Conservation (phyloP, 805 yeast species). For the Sugiyamaella floridensis region DNA sequence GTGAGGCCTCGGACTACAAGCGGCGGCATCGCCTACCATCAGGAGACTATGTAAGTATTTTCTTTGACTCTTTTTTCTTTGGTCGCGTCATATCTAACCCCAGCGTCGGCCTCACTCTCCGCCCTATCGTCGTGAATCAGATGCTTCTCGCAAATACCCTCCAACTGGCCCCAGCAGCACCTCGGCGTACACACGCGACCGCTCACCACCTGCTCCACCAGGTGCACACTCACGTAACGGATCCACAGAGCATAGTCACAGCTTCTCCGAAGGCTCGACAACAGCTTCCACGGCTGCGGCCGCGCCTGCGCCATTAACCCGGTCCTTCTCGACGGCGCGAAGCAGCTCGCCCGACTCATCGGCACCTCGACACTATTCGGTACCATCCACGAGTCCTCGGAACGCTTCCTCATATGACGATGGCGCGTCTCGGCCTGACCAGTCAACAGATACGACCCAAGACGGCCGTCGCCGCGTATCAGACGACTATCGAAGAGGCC, state of each 20-base stretch:
- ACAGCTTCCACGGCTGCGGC: neutral
- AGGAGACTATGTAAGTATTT: constrained; percentile 5
- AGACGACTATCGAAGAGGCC: constrained; percentile 1
- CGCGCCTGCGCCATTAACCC: neutral
- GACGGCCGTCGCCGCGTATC: constrained; percentile 1
- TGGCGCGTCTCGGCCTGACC: neutral
- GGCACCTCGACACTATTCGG: neutral
- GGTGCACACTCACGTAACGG: neutral
- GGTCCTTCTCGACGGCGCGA: neutral
- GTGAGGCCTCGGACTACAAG: constrained; percentile 22
- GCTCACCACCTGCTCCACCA: neutral
- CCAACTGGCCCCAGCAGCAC: neutral
- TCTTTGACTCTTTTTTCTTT: neutral
- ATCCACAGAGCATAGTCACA: neutral
- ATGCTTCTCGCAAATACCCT: neutral
- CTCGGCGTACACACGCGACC: neutral
- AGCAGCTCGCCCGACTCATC: neutral
- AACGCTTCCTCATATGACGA: neutral
- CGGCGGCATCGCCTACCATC: constrained; percentile 17
- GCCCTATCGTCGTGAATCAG: neutral
- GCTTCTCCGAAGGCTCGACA: neutral
- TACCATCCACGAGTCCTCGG: neutral
- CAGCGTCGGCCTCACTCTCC: constrained; percentile 3
- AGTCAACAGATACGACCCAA: neutral
- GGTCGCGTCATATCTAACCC: neutral